Percentiles rank a stretch among this genome's conserved stretches.
Conservation (phyloP, 805 yeast genomes). For the Candida silvicultrix region DNA sequence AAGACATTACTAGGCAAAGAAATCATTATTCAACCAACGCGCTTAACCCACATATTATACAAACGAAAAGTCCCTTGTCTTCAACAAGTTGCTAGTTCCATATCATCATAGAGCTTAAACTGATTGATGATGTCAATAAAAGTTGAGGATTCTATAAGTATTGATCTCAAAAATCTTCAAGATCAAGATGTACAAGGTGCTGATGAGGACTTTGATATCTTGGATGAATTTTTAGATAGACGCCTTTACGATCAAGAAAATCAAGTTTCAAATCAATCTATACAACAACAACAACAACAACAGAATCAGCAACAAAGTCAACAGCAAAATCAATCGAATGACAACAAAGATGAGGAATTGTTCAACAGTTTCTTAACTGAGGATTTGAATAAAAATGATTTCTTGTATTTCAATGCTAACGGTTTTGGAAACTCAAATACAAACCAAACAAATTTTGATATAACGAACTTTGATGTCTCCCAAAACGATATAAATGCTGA, state of each 20-base stretch:
- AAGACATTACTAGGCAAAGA: too few relatives aligned
- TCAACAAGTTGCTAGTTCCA: too few relatives aligned
- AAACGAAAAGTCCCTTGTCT: too few relatives aligned
- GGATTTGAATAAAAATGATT: constrained; percentile 18
- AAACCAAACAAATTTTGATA: neutral
- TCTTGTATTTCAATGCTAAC: constrained; percentile 10
- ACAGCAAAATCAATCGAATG: neutral
- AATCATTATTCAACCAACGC: too few relatives aligned
- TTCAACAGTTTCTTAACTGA: constrained; percentile 20
- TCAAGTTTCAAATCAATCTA: neutral
- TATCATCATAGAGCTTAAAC: too few relatives aligned
- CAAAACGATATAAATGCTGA: neutral
- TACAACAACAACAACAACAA: constrained; percentile 1
- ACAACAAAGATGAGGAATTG: constrained; percentile 15
- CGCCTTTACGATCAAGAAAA: constrained; percentile 18
- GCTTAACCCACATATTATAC: too few relatives aligned
- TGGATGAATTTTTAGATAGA: constrained; percentile 38
- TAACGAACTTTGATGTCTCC: neutral
- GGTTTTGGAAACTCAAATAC: constrained; percentile 1
- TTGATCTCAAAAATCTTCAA: neutral
- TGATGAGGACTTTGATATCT: constrained; percentile 34
- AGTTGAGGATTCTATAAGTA: constrained; percentile 18
- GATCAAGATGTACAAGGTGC: neutral
- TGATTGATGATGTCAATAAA: constrained; percentile 11
- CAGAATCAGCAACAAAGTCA: neutral